Evolutionary conservation across 2,329 filamentous ascomycete species (phyloP).

Genomic region (Exserohilum rostratum): DNA sequence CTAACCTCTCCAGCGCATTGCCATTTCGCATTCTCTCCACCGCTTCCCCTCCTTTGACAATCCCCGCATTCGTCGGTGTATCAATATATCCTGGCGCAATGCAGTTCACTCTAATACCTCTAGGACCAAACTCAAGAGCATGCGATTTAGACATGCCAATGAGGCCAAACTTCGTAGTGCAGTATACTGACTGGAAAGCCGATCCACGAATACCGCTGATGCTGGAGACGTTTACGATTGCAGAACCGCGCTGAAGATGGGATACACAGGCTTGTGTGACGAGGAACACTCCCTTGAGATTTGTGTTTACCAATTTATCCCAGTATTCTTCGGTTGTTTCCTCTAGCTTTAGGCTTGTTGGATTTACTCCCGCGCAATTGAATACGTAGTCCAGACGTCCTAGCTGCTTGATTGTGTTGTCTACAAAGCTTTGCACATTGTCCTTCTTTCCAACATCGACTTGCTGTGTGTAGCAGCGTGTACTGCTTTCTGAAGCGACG

Average conservation of each 20-base stretch:
- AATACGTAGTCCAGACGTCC: conserved; percentile 51
- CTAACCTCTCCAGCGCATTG: conserved; percentile 53
- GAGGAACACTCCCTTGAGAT: conserved; percentile 55
- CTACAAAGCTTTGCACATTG: conserved; percentile 53
- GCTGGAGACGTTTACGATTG: conserved; percentile 39
- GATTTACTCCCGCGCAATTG: conserved; percentile 58
- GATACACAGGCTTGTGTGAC: conserved; percentile 53
- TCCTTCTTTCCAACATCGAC: conserved; percentile 56
- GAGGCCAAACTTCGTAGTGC: conserved; percentile 44
- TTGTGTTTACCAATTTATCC: conserved; percentile 54
- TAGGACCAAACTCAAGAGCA: conserved; percentile 41
- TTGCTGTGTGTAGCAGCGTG: conserved; percentile 36
- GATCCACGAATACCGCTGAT: conserved; percentile 35
- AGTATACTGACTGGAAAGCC: conserved; percentile 41
- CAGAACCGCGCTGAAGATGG: conserved; percentile 31
- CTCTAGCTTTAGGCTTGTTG: conserved; percentile 50
- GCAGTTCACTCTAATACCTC: conserved; percentile 40
- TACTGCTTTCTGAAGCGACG: conserved; percentile 42
- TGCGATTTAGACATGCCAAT: conserved; percentile 44
- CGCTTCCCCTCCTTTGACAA: conserved; percentile 55
- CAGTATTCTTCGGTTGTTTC: conserved; percentile 56
- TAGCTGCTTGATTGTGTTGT: conserved; percentile 42
- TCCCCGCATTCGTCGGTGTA: conserved; percentile 57
- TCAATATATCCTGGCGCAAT: conserved; percentile 52
- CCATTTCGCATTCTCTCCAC: conserved; percentile 49